Percentiles rank a stretch among this genome's conserved stretches.
phyloP scores from a whole-genome alignment of 192 early-diverging fungal species.

The Hyaloraphidium curvatum region DNA sequence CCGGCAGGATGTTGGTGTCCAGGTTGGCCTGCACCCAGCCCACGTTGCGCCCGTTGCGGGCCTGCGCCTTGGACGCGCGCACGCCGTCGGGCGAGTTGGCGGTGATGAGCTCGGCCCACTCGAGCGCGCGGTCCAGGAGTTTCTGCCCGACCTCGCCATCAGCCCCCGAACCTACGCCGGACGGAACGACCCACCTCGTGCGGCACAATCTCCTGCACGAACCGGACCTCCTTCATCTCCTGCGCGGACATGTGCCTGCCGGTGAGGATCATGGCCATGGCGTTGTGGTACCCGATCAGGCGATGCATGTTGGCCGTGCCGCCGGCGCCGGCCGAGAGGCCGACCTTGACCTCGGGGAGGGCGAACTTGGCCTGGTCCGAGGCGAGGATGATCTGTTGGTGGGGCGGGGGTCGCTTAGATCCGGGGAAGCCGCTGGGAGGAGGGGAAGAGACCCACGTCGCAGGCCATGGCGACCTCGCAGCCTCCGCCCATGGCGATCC shows the following conservation, averaged over 20 bases:
- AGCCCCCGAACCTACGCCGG: neutral
- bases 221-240: conserved; percentile 15
- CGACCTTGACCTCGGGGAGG: conserved; percentile 21
- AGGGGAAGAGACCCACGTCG: too few species aligned
- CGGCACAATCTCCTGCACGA: conserved; percentile 17
- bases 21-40: conserved; percentile 3
- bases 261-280: conserved; percentile 17
- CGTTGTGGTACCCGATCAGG: conserved; percentile 10
- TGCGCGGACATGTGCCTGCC: conserved; percentile 16
- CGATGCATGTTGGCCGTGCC: conserved; percentile 15
- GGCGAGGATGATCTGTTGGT: conserved; percentile 22
- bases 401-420: too few species aligned
- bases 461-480: neutral
- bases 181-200: neutral
- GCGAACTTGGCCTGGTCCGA: conserved; percentile 16
- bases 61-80: conserved; percentile 11
- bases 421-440: too few species aligned
- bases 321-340: conserved; percentile 13
- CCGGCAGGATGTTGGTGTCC: neutral
- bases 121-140: neutral
- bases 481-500: conserved; percentile 11
- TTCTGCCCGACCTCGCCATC: neutral
- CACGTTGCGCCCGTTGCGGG: neutral
- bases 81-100: conserved; percentile 24
- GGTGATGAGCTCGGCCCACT: conserved; percentile 12